These are phyloP conservation scores for Fusarium sp. DNA, from an alignment of 2,329 filamentous ascomycete genomes.

Conservation along the genomic window DNA sequence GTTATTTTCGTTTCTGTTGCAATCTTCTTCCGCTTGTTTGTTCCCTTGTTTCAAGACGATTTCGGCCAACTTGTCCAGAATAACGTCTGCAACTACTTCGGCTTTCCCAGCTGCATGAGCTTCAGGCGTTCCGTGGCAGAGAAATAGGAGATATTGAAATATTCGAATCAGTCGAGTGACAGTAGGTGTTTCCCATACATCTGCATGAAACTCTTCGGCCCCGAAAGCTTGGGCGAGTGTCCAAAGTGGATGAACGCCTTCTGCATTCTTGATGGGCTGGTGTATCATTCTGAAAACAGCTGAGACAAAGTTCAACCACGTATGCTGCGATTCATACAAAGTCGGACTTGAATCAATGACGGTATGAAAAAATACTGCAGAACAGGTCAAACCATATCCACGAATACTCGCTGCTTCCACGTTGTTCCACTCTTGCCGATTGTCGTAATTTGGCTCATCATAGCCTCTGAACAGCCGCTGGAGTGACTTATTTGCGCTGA, in stretches of 20 bases:
- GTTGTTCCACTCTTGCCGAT: not conserved
- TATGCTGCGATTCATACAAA: not conserved
- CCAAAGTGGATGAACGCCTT: not conserved
- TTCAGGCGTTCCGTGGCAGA: rapidly evolving
- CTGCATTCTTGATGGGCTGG: rapidly evolving
- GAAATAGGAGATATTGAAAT: not conserved
- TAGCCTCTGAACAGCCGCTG: not conserved
- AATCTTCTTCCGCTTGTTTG: rapidly evolving
- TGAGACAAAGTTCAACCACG: not conserved
- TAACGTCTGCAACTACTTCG: not conserved
- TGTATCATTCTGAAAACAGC: not conserved
- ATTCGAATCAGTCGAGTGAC: not conserved
- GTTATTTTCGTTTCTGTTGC: rapidly evolving
- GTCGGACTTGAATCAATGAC: not conserved
- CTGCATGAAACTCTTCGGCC: not conserved
- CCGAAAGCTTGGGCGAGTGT: not conserved
- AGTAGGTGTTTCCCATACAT: not conserved
- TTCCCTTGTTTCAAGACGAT: not conserved
- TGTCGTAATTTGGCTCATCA: not conserved
- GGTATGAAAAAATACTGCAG: not conserved
- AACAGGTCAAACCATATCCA: not conserved
- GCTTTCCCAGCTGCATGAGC: not conserved
- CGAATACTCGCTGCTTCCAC: not conserved
- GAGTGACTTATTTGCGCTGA: rapidly evolving
- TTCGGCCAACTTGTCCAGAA: not conserved